These are phyloP conservation scores for Oryza punctata DNA, from an alignment of 176 grass and related monocot genomes.

Conservation along the genomic window DNA sequence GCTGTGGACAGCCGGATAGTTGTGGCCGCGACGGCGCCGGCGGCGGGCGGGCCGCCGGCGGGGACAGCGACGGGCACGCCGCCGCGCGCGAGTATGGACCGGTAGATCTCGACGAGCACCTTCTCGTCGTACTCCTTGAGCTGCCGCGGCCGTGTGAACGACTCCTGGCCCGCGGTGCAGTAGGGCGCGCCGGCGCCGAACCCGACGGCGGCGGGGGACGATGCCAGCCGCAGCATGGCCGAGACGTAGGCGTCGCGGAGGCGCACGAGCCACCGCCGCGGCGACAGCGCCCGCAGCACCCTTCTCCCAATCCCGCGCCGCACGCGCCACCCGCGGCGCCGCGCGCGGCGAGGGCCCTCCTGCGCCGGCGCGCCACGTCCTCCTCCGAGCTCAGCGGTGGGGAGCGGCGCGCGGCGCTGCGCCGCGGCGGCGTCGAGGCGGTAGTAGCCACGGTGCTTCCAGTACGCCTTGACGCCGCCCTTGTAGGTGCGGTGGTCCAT, in stretches of 20 bases:
- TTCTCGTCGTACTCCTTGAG: constrained; percentile 73
- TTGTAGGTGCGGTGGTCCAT: constrained; percentile 46
- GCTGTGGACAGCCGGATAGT: constrained; percentile 22
- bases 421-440: constrained; percentile 36
- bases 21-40: constrained; percentile 6
- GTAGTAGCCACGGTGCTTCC: constrained; percentile 62
- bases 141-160: constrained; percentile 7
- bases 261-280: constrained; percentile 48
- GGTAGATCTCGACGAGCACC: constrained; percentile 67
- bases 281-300: constrained; percentile 40
- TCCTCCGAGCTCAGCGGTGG: constrained; percentile 44
- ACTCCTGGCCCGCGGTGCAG: neutral
- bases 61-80: neutral
- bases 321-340: constrained; percentile 41
- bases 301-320: constrained; percentile 37
- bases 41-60: constrained; percentile 11
- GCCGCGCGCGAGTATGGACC: constrained; percentile 47
- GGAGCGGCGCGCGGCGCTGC: constrained; percentile 29
- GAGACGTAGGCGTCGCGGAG: constrained; percentile 67
- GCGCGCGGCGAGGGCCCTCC: neutral
- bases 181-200: constrained; percentile 33
- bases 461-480: constrained; percentile 67
- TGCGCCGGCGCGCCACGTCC: neutral
- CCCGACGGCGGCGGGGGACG: constrained; percentile 45
- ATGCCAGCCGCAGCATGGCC: constrained; percentile 60